Evolutionary conservation across 345 rosid species (phyloP), one percentile per base, ranked within the genome.

Genomic region (Cochlearia excelsa): DNA sequence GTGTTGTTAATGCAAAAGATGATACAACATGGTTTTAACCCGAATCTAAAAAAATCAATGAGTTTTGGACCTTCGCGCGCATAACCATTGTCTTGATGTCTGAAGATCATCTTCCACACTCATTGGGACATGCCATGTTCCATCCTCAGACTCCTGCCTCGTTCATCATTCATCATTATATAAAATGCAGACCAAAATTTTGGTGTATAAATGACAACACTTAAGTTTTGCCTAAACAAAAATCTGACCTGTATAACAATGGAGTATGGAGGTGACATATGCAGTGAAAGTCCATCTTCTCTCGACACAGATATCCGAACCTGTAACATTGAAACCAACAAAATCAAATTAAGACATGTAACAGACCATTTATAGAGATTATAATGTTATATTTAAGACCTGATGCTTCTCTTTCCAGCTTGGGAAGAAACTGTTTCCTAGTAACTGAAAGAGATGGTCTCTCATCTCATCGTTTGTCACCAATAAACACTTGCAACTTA

Each of bases 401-500:
- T 89, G 99, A 77, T 93, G 99, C 59, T 93, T 93, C 78, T 93
- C 99, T 74, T 93, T 89, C 99, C 99, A 93, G 68, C 97, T 80
- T 30, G 99, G 95, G 68, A 93, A 89, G 78, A 89, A 93, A 61
- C 90, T 81, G 30, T 82, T 85, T 39, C 99, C 99, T 0, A 89
- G 74, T 71, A 93, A 75, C 67, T 93, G 94, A 70, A 93, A 93
- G 62, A 93, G 75, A 78, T 93, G 99, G 65, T 89, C 99, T 82
- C 99, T 82, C 99, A 93, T 93, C 74, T 89, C 95, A 72, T 93
- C 99, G 65, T 93, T 87, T 47, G 99, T 87, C 41, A 89, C 86
- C 54, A 89, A 57, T 69, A 89, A 84, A 79, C 90, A 77, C 50
- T 87, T 89, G 37, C 75, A 78, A 60, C 83, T 81, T 66, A 93